phyloP scores from a whole-genome alignment of 352 stramenopile species.

The Globisporangium paddicum region DNA sequence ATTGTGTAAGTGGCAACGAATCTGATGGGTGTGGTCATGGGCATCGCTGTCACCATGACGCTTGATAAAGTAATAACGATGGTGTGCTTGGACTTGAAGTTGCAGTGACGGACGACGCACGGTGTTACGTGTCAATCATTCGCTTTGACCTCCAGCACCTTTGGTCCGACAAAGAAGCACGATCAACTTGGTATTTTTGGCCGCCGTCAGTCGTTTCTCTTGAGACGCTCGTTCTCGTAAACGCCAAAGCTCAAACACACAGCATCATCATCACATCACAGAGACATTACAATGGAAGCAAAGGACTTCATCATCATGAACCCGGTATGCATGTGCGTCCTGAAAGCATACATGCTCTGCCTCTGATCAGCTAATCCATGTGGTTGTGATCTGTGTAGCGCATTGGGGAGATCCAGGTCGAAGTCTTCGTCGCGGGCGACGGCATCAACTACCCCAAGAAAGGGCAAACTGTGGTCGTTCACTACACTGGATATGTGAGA shows the following conservation, averaged over 20 bases:
- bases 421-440: constrained; percentile 88
- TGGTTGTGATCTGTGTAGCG: constrained; percentile 18
- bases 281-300: constrained; percentile 32
- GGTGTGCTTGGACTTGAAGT: background rate
- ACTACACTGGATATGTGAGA: constrained; percentile 86
- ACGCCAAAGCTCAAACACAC: too few species aligned
- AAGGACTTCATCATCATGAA: constrained; percentile 60
- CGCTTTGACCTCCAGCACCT: background rate
- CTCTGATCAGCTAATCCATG: background rate
- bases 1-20: background rate
- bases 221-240: background rate
- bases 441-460: constrained; percentile 88
- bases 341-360: background rate
- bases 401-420: constrained; percentile 74
- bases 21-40: background rate
- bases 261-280: too few species aligned
- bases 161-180: too few species aligned
- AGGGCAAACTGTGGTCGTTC: constrained; percentile 80
- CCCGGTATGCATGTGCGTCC: too few species aligned
- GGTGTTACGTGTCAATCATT: background rate
- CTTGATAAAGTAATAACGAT: background rate
- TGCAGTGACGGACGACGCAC: background rate
- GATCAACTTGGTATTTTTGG: background rate
- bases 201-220: background rate
- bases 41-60: background rate